A percentile compares a stretch with the other conserved stretches of the same genome.
These are phyloP conservation scores for Vitis amurensis DNA, from an alignment of 164 flowering plant species.

Conservation along the genomic window DNA sequence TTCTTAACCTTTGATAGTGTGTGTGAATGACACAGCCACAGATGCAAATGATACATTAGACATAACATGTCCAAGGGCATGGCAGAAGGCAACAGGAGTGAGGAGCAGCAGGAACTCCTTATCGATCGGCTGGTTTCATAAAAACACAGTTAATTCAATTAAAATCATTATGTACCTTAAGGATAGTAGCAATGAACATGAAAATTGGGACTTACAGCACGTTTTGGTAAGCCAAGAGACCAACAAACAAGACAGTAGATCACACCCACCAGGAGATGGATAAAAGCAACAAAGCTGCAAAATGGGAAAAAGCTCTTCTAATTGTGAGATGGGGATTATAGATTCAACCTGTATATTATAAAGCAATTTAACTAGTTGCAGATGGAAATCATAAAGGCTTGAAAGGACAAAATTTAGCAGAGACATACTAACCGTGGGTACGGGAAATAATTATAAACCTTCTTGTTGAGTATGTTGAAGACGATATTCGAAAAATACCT, in stretches of 20 bases:
- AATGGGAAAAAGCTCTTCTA: not conserved
- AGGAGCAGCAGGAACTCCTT: slow-evolving; percentile 47
- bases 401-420: not conserved
- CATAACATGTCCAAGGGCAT: slow-evolving; percentile 74
- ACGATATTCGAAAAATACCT: slow-evolving; percentile 73
- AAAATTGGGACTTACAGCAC: slow-evolving; percentile 47
- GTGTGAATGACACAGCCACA: slow-evolving; percentile 71
- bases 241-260: slow-evolving; percentile 59
- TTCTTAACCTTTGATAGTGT: slow-evolving; percentile 56
- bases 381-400: not conserved
- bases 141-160: not conserved
- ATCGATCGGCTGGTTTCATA: slow-evolving; percentile 45
- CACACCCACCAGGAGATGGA: slow-evolving; percentile 69
- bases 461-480: slow-evolving; percentile 71
- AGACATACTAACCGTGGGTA: slow-evolving; percentile 58
- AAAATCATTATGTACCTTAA: not conserved
- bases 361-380: no score
- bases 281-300: slow-evolving; percentile 59
- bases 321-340: not conserved
- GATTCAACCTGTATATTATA: no score
- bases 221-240: slow-evolving; percentile 59
- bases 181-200: not conserved
- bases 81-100: slow-evolving; percentile 65
- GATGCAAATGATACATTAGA: slow-evolving; percentile 72
- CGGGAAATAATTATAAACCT: slow-evolving; percentile 72